phyloP scores from a whole-genome alignment of 208 protist species.

The Borovskyia barvae region DNA sequence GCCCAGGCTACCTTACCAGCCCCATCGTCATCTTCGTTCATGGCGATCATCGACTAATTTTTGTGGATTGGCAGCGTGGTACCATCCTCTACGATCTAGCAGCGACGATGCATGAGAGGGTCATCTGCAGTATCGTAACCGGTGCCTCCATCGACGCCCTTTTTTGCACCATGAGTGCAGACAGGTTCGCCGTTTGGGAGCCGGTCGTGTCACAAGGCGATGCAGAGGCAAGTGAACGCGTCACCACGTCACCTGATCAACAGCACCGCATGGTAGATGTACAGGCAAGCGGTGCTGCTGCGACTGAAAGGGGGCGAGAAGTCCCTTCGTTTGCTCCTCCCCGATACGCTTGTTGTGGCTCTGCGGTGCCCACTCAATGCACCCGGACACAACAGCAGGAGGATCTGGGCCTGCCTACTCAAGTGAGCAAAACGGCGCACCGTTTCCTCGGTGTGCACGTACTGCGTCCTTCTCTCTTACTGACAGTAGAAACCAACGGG shows the following conservation, averaged over 20 bases:
- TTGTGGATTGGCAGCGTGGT: slow-evolving; percentile 47
- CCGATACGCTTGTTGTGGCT: slow-evolving; percentile 27
- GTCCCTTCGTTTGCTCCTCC: neutral
- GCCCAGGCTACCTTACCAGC: slow-evolving; percentile 14
- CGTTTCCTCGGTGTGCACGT: slow-evolving; percentile 28
- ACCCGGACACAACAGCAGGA: neutral
- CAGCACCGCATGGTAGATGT: too few relatives aligned
- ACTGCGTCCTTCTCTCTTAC: neutral
- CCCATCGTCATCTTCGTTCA: slow-evolving; percentile 29
- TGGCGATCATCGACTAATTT: slow-evolving; percentile 24
- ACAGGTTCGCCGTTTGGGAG: slow-evolving; percentile 47
- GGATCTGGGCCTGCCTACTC: neutral
- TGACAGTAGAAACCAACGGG: slow-evolving; percentile 38
- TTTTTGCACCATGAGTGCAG: slow-evolving; percentile 34
- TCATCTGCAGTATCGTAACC: slow-evolving; percentile 22
- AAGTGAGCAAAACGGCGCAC: neutral
- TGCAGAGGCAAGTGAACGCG: neutral
- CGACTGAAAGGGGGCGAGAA: neutral
- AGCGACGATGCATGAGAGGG: slow-evolving; percentile 14
- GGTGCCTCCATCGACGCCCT: slow-evolving; percentile 15
- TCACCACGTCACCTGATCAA: neutral
- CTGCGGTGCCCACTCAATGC: slow-evolving; percentile 17
- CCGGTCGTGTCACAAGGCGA: neutral
- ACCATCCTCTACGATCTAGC: slow-evolving; percentile 28
- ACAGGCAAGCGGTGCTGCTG: too few relatives aligned